phyloP scores from a whole-genome alignment of 495 filamentous ascomycete species.

The Podospora appendiculata region DNA sequence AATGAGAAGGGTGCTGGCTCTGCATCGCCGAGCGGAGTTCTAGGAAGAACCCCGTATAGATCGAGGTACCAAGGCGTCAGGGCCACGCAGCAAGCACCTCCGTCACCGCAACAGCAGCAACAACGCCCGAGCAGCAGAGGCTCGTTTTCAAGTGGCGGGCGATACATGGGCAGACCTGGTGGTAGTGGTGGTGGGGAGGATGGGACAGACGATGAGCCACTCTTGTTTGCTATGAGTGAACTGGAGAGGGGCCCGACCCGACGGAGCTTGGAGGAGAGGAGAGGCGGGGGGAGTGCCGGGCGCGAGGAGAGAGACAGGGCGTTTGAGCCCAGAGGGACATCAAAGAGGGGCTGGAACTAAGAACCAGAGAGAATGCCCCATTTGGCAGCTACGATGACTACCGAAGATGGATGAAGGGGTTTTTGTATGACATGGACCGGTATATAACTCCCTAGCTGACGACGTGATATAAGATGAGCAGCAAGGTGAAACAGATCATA shows the following conservation, averaged over 20 bases:
- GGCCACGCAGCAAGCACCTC: too few species aligned
- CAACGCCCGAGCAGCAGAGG: conserved; percentile 4
- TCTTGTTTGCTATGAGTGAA: conserved; percentile 86
- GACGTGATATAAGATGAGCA: too few species aligned
- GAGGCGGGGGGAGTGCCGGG: neutral
- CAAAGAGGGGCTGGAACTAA: neutral
- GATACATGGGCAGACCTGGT: conserved; percentile 27
- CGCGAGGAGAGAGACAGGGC: neutral
- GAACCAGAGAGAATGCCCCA: too few species aligned
- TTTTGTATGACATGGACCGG: too few species aligned
- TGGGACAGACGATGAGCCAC: conserved; percentile 65
- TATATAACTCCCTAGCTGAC: too few species aligned
- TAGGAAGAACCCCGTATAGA: too few species aligned
- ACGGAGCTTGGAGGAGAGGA: conserved; percentile 63
- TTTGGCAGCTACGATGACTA: too few species aligned
- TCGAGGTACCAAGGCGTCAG: too few species aligned
- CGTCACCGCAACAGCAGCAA: too few species aligned
- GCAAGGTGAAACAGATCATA: too few species aligned
- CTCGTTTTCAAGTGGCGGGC: conserved; percentile 34
- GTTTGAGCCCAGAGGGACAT: conserved; percentile 1
- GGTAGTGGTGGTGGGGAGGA: conserved; percentile 35
- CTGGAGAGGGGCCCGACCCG: conserved; percentile 54
- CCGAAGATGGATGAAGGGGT: too few species aligned
- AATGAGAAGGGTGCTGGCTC: conserved; percentile 25
- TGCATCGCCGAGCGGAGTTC: conserved; percentile 4